Evolutionary conservation across 108 stramenopile species (phyloP).

Genomic region (Pseudonitzschia multistriata): DNA sequence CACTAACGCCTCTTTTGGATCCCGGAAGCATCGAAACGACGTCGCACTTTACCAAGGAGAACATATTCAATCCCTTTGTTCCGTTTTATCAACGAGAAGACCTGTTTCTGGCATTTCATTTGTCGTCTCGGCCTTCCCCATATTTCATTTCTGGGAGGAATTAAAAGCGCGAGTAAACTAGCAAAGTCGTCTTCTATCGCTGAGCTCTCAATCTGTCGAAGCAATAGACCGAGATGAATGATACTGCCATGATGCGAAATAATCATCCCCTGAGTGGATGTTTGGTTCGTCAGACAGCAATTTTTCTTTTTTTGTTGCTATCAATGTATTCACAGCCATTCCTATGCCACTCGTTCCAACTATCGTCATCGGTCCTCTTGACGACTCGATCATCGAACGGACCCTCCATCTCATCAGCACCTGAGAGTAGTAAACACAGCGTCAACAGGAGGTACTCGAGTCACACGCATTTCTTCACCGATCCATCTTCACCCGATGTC

Average conservation of each 20-base stretch:
- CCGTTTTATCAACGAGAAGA: too few species aligned
- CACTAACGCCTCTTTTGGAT: too few species aligned
- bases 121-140: too few species aligned
- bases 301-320: background rate
- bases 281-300: background rate
- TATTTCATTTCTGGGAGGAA: too few species aligned
- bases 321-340: background rate
- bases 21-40: too few species aligned
- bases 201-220: too few species aligned
- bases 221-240: too few species aligned
- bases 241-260: background rate
- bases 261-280: background rate
- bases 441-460: background rate
- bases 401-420: background rate
- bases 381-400: background rate
- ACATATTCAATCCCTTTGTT: too few species aligned
- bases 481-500: background rate
- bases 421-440: background rate
- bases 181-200: too few species aligned
- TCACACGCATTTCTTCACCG: background rate
- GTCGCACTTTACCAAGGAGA: too few species aligned
- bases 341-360: conserved; percentile 7
- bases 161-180: too few species aligned
- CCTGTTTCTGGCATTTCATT: too few species aligned
- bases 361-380: background rate